These are phyloP conservation scores for Cryphonectria parasitica DNA, from an alignment of 2,329 filamentous ascomycete genomes.

Conservation along the genomic window DNA sequence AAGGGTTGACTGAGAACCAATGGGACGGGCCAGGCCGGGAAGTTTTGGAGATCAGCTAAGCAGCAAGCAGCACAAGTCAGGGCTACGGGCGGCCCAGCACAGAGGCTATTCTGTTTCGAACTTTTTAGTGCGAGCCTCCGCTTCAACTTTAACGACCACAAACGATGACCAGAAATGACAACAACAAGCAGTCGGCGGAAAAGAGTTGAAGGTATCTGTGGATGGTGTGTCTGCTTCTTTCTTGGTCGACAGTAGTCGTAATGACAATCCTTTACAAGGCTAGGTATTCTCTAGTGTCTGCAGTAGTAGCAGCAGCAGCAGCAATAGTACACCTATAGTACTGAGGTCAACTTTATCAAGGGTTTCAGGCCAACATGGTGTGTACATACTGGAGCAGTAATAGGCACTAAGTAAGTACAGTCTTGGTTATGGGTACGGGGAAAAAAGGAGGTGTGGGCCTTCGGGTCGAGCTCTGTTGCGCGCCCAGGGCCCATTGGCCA, in stretches of 20 bases:
- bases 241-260: too few relatives aligned
- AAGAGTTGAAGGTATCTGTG: too few relatives aligned
- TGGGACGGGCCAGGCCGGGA: slow-evolving; percentile 1
- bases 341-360: too few relatives aligned
- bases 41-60: slow-evolving; percentile 2
- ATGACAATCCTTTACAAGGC: neutral
- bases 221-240: neutral
- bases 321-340: neutral
- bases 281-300: neutral
- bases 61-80: neutral
- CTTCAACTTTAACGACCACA: neutral
- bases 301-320: neutral
- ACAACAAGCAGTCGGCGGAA: too few relatives aligned
- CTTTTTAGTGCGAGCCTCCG: neutral
- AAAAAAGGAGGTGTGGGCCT: slow-evolving; percentile 14
- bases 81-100: neutral
- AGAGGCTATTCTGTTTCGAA: neutral
- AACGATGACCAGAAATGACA: neutral
- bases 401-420: neutral
- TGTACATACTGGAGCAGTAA: too few relatives aligned
- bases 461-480: neutral
- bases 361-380: neutral
- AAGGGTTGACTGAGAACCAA: neutral
- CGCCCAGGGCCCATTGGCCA: slow-evolving; percentile 9
- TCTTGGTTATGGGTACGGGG: neutral